phyloP scores from a whole-genome alignment of 1,284 basidiomycete genomes.

The Malassezia nana region DNA sequence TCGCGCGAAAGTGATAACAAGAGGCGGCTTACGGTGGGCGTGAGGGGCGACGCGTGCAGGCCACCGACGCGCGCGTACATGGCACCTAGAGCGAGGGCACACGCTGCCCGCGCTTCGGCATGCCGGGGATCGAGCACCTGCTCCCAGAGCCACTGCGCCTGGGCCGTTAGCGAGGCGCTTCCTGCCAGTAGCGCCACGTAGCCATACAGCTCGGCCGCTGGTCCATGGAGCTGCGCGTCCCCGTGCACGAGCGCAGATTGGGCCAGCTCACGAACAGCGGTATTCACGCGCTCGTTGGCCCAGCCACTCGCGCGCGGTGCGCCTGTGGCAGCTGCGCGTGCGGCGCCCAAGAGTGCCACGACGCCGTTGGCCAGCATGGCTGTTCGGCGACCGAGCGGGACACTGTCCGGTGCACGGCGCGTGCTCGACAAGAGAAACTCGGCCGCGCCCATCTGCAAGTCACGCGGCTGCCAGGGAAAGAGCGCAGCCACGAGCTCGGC shows the following conservation, averaged over 20 bases:
- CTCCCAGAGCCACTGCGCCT: conserved; percentile 85
- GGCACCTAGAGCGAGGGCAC: conserved; percentile 83
- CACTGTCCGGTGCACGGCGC: conserved; percentile 66
- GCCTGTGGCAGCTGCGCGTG: conserved; percentile 51
- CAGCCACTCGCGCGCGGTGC: conserved; percentile 34
- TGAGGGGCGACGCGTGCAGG: conserved; percentile 77
- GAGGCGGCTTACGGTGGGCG: conserved; percentile 93
- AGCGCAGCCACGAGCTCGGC: conserved; percentile 70
- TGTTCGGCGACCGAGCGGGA: conserved; percentile 75
- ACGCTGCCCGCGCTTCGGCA: conserved; percentile 84
- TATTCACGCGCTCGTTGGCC: conserved; percentile 60
- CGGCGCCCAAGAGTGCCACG: conserved; percentile 66
- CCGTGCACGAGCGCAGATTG: conserved; percentile 76
- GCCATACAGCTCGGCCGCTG: conserved; percentile 83
- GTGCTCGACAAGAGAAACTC: conserved; percentile 58
- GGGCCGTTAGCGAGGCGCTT: conserved; percentile 70
- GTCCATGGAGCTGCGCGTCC: conserved; percentile 65
- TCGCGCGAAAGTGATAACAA: conserved; percentile 90
- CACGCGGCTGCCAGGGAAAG: conserved; percentile 66
- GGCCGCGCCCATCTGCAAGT: conserved; percentile 61
- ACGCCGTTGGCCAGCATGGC: conserved; percentile 75
- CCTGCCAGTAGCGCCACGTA: conserved; percentile 73
- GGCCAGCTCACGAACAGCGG: conserved; percentile 63
- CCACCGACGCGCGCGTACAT: conserved; percentile 89
- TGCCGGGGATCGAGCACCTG: conserved; percentile 94